phyloP scores from a whole-genome alignment of 2,329 filamentous ascomycete species.

The Clarireedia homoeocarpa region DNA sequence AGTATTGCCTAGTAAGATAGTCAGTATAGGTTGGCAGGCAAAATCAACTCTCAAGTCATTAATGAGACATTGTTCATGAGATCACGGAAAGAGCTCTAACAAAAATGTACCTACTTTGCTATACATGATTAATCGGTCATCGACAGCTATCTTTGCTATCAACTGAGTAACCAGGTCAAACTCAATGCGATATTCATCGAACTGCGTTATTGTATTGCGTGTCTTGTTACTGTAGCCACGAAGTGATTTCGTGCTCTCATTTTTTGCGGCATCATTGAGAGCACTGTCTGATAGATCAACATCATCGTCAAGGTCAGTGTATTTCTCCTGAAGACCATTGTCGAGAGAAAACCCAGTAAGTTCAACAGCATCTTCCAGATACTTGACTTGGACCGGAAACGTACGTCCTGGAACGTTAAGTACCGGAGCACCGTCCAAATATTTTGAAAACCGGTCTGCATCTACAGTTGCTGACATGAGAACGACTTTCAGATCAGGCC shows the following conservation, averaged over 20 bases:
- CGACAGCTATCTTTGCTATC: slow-evolving; percentile 65
- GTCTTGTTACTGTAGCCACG: slow-evolving; percentile 70
- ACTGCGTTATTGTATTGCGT: slow-evolving; percentile 61
- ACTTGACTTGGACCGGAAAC: slow-evolving; percentile 82
- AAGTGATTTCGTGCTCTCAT: slow-evolving; percentile 56
- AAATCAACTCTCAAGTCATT: too few relatives aligned
- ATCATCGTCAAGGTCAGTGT: slow-evolving; percentile 58
- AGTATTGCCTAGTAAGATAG: slow-evolving; percentile 57
- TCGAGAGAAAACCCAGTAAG: slow-evolving; percentile 65
- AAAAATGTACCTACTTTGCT: slow-evolving; percentile 43
- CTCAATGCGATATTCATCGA: slow-evolving; percentile 89
- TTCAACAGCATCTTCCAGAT: slow-evolving; percentile 88
- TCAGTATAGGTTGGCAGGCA: too few relatives aligned
- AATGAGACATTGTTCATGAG: too few relatives aligned
- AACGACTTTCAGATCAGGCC: slow-evolving; percentile 82
- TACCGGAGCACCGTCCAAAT: slow-evolving; percentile 77
- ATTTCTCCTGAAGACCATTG: slow-evolving; percentile 37
- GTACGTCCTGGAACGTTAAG: slow-evolving; percentile 88
- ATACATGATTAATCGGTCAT: slow-evolving; percentile 57
- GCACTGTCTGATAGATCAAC: slow-evolving; percentile 40
- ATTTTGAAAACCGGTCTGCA: slow-evolving; percentile 81
- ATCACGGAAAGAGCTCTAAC: too few relatives aligned
- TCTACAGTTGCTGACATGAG: slow-evolving; percentile 98
- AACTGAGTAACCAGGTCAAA: slow-evolving; percentile 79
- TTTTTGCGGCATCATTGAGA: slow-evolving; percentile 35